Evolutionary conservation across 768 basidiomycete species (phyloP).

Genomic region (Boletus reticuloceps): DNA sequence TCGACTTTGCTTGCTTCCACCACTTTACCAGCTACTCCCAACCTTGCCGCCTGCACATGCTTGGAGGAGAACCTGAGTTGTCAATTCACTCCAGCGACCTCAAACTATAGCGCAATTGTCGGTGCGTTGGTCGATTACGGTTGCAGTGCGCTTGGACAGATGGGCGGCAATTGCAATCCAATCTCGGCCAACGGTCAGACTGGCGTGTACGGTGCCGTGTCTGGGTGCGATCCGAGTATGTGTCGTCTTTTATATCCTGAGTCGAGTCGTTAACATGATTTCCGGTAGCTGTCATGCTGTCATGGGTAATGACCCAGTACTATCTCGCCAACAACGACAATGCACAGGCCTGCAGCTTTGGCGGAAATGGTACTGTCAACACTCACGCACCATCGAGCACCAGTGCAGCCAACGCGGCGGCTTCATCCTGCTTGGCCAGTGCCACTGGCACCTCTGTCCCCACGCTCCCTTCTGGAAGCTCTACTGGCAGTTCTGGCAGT

Average conservation of each 20-base stretch:
- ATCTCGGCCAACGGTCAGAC: conserved; percentile 71
- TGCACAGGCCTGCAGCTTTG: conserved; percentile 69
- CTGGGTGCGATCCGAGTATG: conserved; percentile 79
- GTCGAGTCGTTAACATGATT: conserved; percentile 4
- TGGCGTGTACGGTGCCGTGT: conserved; percentile 74
- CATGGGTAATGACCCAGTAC: conserved; percentile 78
- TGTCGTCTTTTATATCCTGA: conserved; percentile 2
- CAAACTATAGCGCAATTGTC: conserved; percentile 57
- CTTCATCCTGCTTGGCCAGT: conserved; percentile 64
- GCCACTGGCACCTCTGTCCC: conserved; percentile 65
- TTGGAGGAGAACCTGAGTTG: conserved; percentile 68
- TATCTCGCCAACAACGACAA: conserved; percentile 64
- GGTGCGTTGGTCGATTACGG: conserved; percentile 64
- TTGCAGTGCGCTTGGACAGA: conserved; percentile 62
- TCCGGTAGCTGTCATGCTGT: conserved; percentile 66
- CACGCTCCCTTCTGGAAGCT: conserved; percentile 38
- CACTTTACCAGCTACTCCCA: conserved; percentile 81
- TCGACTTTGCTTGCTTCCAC: conserved; percentile 62
- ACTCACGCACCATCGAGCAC: conserved; percentile 45
- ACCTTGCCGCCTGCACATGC: conserved; percentile 77
- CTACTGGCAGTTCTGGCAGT: conserved; percentile 18
- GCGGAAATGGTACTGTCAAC: conserved; percentile 82
- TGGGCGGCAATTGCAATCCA: conserved; percentile 59
- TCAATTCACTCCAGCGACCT: conserved; percentile 61
- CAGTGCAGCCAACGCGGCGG: conserved; percentile 52